Evolutionary conservation across 139 green algal genomes (phyloP).

Genomic region (Chlamydomonas sphaeroides): DNA sequence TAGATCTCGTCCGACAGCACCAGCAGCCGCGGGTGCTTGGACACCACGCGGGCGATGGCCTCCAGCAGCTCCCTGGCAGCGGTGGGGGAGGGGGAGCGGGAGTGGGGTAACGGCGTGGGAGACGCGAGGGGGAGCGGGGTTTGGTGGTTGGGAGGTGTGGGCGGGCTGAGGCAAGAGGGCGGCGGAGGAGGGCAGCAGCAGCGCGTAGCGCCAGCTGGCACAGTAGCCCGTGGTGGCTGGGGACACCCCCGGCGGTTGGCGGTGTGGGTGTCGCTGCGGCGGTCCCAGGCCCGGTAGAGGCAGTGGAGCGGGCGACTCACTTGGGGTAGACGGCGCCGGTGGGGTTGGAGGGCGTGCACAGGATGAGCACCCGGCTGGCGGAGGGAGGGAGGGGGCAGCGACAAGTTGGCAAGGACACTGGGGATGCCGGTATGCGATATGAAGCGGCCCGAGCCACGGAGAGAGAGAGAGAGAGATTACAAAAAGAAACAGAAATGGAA

Average conservation of each 20-base stretch:
- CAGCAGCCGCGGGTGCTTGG: conserved; percentile 88
- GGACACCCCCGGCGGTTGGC: too few species aligned
- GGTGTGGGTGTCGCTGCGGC: too few species aligned
- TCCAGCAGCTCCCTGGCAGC: conserved; percentile 68
- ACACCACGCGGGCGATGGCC: conserved; percentile 86
- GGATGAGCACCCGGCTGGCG: conserved; percentile 89
- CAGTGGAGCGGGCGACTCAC: conserved; percentile 3
- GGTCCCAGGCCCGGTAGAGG: too few species aligned
- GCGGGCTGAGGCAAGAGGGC: too few species aligned
- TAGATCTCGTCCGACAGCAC: conserved; percentile 91
- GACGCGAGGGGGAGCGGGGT: background rate
- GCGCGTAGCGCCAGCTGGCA: too few species aligned
- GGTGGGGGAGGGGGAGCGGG: background rate
- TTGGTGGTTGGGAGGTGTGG: background rate
- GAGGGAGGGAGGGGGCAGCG: too few species aligned
- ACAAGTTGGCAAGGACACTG: too few species aligned
- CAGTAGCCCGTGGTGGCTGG: too few species aligned
- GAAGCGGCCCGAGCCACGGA: too few species aligned
- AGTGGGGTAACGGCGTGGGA: background rate
- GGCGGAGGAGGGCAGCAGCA: background rate
- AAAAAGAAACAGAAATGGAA: too few species aligned
- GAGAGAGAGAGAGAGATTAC: too few species aligned
- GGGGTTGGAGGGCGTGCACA: conserved; percentile 98
- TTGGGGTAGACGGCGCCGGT: conserved; percentile 88
- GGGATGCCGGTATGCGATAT: too few species aligned